Conservation (phyloP, 1,284 basidiomycete species). For the Inonotus hispidus region DNA sequence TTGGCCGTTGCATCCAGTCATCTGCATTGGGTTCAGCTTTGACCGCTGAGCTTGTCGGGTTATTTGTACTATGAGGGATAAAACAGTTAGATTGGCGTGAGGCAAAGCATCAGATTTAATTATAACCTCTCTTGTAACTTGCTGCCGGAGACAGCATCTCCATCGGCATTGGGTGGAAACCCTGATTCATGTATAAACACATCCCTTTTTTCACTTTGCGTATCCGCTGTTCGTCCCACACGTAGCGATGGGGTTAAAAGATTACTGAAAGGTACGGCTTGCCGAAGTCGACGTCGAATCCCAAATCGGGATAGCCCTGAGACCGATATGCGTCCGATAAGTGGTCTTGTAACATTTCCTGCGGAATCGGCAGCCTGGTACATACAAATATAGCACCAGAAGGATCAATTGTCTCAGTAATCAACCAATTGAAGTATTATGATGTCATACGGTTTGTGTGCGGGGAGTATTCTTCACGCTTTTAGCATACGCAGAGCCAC, state of each 20-base stretch:
- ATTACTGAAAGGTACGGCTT: neutral
- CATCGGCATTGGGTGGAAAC: no score
- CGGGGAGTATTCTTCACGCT: no score
- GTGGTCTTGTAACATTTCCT: neutral
- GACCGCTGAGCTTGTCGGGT: neutral
- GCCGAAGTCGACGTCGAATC: neutral
- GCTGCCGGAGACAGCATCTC: neutral
- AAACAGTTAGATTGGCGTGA: neutral
- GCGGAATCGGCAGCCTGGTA: neutral
- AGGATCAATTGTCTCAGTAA: neutral
- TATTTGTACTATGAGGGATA: neutral
- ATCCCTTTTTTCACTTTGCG: neutral
- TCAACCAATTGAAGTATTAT: neutral
- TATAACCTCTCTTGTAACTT: neutral
- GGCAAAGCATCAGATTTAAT: neutral
- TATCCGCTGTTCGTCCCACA: neutral
- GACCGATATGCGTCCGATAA: neutral
- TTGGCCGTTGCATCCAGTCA: neutral
- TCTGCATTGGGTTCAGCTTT: neutral
- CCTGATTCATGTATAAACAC: neutral
- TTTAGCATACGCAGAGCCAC: no score
- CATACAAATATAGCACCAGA: neutral
- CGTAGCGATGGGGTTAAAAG: neutral
- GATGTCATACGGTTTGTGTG: neutral
- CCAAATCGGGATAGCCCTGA: neutral